phyloP scores from a whole-genome alignment of 2,329 filamentous ascomycete genomes.

The Phaeosphaeriaceae sp. region DNA sequence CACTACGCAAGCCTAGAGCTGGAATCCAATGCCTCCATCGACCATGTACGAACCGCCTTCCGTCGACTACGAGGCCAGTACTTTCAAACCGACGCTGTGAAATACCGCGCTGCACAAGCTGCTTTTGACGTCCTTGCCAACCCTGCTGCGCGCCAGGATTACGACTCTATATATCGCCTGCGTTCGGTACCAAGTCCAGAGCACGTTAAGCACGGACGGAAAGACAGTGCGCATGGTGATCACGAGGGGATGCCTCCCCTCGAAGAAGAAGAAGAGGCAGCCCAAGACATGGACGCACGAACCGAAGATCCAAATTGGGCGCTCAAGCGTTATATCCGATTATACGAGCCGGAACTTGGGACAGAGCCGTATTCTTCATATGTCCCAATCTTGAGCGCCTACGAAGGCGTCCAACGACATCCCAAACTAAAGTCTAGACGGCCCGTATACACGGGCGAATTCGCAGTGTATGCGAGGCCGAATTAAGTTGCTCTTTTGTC shows the following conservation, averaged over 20 bases:
- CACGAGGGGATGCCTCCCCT: conserved; percentile 13
- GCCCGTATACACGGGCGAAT: conserved; percentile 12
- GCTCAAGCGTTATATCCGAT: conserved; percentile 28
- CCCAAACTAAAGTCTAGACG: conserved; percentile 22
- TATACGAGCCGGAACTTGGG: conserved; percentile 28
- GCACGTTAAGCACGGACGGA: conserved; percentile 27
- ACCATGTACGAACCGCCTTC: conserved; percentile 38
- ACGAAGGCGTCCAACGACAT: conserved; percentile 23
- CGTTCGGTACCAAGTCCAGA: conserved; percentile 18
- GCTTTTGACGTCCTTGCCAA: conserved; percentile 42
- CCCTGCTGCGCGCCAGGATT: conserved; percentile 30
- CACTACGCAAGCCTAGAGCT: conserved; percentile 41
- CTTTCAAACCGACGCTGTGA: conserved; percentile 34
- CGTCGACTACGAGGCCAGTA: conserved; percentile 36
- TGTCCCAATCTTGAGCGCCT: conserved; percentile 29
- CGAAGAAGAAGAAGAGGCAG: conserved; percentile 26
- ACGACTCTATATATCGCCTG: conserved; percentile 32
- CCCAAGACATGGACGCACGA: conserved; percentile 7
- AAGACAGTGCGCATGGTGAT: conserved; percentile 29
- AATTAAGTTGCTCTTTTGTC: neutral
- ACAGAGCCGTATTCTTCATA: conserved; percentile 34
- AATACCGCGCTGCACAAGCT: conserved; percentile 38
- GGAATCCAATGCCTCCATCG: conserved; percentile 27
- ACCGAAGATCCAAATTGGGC: conserved; percentile 33
- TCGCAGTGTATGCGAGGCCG: conserved; percentile 1